Evolutionary conservation across 2,329 filamentous ascomycete genomes (phyloP).

Genomic region (Clarireedia sp.): DNA sequence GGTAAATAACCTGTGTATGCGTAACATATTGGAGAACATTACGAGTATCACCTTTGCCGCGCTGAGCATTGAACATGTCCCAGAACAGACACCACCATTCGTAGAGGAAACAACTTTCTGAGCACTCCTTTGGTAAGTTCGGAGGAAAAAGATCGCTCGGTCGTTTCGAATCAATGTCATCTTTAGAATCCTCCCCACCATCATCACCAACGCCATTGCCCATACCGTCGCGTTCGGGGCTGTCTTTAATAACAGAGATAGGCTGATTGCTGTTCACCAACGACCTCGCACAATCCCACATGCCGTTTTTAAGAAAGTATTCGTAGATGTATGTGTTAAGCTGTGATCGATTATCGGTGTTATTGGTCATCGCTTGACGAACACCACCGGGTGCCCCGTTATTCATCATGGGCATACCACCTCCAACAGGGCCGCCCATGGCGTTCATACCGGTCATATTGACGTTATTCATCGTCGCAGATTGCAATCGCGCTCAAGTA

Average conservation of each 20-base stretch:
- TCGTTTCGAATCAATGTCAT: constrained; percentile 64
- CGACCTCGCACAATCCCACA: constrained; percentile 75
- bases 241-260: constrained; percentile 59
- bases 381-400: constrained; percentile 35
- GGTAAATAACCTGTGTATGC: constrained; percentile 66
- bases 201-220: constrained; percentile 66
- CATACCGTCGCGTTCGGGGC: constrained; percentile 60
- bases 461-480: constrained; percentile 30
- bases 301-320: constrained; percentile 78
- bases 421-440: constrained; percentile 58
- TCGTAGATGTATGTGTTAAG: constrained; percentile 88
- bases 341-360: constrained; percentile 40
- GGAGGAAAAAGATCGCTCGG: constrained; percentile 74
- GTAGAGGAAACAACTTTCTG: constrained; percentile 77
- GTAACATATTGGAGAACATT: constrained; percentile 68
- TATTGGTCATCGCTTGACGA: constrained; percentile 25
- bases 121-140: constrained; percentile 54
- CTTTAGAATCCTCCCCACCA: constrained; percentile 70
- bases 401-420: constrained; percentile 52
- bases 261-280: constrained; percentile 60
- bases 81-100: constrained; percentile 98
- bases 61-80: constrained; percentile 86
- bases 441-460: constrained; percentile 59
- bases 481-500: constrained; percentile 20
- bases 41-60: constrained; percentile 54